Conservation (phyloP, 306 rosid genomes). For the Ziziphus jujuba region DNA sequence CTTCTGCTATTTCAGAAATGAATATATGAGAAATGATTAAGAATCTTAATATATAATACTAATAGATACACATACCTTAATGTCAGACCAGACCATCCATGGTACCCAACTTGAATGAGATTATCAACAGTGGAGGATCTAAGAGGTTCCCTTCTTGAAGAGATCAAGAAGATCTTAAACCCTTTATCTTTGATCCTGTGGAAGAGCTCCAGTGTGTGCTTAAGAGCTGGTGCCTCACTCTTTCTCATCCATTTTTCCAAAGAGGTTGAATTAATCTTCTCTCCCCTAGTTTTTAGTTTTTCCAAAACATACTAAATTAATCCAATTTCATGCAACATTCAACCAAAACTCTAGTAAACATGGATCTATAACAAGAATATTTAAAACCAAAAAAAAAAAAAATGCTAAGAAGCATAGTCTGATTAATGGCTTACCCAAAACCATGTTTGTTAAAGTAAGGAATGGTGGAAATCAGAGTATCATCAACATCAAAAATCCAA, state of each 20-base stretch:
- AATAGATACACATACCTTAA: conserved; percentile 34
- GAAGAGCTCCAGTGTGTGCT: conserved; percentile 51
- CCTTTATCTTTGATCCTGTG: conserved; percentile 55
- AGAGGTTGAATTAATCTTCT: conserved; percentile 43
- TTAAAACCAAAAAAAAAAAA: not conserved
- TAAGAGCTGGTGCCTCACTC: conserved; percentile 56
- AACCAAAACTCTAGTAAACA: not conserved
- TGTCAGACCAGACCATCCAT: conserved; percentile 57
- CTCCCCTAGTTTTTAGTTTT: conserved; percentile 36
- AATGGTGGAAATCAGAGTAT: conserved; percentile 70
- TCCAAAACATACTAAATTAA: not conserved
- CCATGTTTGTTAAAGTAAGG: conserved; percentile 55
- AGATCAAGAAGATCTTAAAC: conserved; percentile 45
- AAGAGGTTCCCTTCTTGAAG: conserved; percentile 55
- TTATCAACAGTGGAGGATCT: conserved; percentile 57
- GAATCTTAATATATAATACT: too few species aligned
- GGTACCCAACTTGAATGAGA: conserved; percentile 61
- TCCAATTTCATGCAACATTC: not conserved
- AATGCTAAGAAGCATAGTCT: not conserved
- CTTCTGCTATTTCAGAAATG: too few species aligned
- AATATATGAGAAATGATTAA: too few species aligned
- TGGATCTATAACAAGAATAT: not conserved
- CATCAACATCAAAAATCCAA: conserved; percentile 72
- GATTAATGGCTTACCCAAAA: conserved; percentile 39
- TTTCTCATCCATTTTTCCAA: conserved; percentile 59